phyloP scores from a whole-genome alignment of 2,329 filamentous ascomycete genomes.

The Scytalidium sp. region DNA sequence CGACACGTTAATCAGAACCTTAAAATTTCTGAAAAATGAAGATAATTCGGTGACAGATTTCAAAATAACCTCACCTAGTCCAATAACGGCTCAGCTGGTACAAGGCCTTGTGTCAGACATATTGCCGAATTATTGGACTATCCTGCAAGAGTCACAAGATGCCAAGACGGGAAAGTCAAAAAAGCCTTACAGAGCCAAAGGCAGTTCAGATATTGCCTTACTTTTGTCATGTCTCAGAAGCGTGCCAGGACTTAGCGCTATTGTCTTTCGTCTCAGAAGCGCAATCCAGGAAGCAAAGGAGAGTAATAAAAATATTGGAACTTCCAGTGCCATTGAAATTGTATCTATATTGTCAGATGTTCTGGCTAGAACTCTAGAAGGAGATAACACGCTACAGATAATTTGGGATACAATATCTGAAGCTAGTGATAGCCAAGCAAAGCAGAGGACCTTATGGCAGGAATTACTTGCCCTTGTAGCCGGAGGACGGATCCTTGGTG shows the following conservation, averaged over 20 bases:
- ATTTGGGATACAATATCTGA: slow-evolving; percentile 42
- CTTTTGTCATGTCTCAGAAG: slow-evolving; percentile 68
- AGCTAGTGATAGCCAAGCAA: slow-evolving; percentile 29
- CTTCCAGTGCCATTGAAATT: slow-evolving; percentile 28
- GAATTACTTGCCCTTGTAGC: slow-evolving; percentile 57
- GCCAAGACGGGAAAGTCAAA: slow-evolving; percentile 10
- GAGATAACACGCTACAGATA: slow-evolving; percentile 35
- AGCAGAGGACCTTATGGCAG: slow-evolving; percentile 57
- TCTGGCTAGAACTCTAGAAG: slow-evolving; percentile 39
- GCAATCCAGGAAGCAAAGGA: slow-evolving; percentile 51
- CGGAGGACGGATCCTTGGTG: slow-evolving; percentile 56
- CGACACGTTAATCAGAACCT: slow-evolving; percentile 47
- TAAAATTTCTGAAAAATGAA: slow-evolving; percentile 48
- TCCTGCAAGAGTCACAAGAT: slow-evolving; percentile 47
- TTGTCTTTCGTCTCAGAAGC: slow-evolving; percentile 65
- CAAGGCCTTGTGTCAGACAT: slow-evolving; percentile 72
- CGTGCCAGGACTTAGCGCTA: slow-evolving; percentile 73
- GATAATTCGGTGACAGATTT: slow-evolving; percentile 33
- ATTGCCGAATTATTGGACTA: slow-evolving; percentile 77
- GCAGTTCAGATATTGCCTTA: slow-evolving; percentile 36
- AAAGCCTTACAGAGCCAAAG: slow-evolving; percentile 13
- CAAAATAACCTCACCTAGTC: slow-evolving; percentile 59
- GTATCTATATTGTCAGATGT: slow-evolving; percentile 39
- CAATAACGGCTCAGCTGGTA: slow-evolving; percentile 71
- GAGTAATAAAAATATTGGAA: slow-evolving; percentile 20